Percentiles rank a stretch among this genome's conserved stretches.
These are phyloP conservation scores for Alternaria brassicicola DNA, from an alignment of 2,329 filamentous ascomycete species.

Conservation along the genomic window DNA sequence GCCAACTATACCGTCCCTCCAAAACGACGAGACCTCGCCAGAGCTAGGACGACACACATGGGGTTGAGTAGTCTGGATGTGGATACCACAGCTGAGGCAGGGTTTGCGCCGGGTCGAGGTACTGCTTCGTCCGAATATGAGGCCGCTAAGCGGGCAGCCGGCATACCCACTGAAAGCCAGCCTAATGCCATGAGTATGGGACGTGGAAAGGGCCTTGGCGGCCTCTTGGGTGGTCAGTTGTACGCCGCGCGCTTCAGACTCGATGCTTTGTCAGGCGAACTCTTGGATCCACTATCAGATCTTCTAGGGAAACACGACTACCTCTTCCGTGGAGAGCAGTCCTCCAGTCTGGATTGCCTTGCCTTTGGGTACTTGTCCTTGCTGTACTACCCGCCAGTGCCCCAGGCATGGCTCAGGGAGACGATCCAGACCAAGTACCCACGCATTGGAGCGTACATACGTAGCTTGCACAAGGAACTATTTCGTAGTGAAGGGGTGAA, in stretches of 20 bases:
- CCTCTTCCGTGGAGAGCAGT: slow-evolving; percentile 59
- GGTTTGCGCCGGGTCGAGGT: slow-evolving; percentile 35
- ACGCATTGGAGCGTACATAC: slow-evolving; percentile 48
- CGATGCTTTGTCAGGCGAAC: slow-evolving; percentile 70
- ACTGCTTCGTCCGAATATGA: slow-evolving; percentile 45
- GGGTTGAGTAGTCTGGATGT: slow-evolving; percentile 56
- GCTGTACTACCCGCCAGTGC: slow-evolving; percentile 68
- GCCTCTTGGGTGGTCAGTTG: slow-evolving; percentile 69
- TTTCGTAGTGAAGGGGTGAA: slow-evolving; percentile 30
- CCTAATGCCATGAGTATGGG: slow-evolving; percentile 56
- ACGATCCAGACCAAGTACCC: slow-evolving; percentile 59
- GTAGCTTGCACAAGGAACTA: slow-evolving; percentile 40
- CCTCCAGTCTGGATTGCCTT: slow-evolving; percentile 76
- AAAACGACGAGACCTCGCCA: slow-evolving; percentile 71
- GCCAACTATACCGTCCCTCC: slow-evolving; percentile 86
- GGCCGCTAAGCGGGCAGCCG: slow-evolving; percentile 46
- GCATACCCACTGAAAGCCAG: slow-evolving; percentile 44
- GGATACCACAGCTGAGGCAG: slow-evolving; percentile 49
- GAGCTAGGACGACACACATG: slow-evolving; percentile 65
- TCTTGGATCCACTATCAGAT: slow-evolving; percentile 72
- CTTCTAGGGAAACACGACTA: slow-evolving; percentile 63
- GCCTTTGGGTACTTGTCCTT: slow-evolving; percentile 79
- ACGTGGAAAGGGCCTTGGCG: slow-evolving; percentile 64
- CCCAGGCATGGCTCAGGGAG: slow-evolving; percentile 67
- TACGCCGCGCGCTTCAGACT: slow-evolving; percentile 77